Base-by-base conservation (phyloP, 768 basidiomycete species). In the Trametopsis cervina region DNA sequence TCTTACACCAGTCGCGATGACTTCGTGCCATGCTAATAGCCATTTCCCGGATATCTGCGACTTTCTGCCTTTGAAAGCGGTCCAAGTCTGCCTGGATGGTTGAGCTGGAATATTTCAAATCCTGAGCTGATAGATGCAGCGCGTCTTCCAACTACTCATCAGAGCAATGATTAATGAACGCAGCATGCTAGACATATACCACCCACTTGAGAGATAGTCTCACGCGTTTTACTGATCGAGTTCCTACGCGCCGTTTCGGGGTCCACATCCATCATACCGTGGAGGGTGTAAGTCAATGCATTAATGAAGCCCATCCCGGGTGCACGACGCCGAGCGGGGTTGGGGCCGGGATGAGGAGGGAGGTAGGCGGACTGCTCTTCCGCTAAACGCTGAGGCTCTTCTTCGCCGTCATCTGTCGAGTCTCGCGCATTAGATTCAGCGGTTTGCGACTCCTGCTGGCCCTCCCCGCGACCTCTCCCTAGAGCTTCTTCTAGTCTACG, bases 211-310 rank as follows among this genome's bases (percentile, higher is more conserved):
- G 91, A 90, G 53, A 97, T 96, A 17, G 79, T 80, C 68, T 98
- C 95, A 56, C 89, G 78, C 4, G 92, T 93, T 71, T 96, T 97
- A 52, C 86, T 86, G 54, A 99, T 98, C 44, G 84, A 80, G 60
- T 87, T 97, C 54, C 96, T 75, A 51, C 96, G 73, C 4, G 95
- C 94, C 15, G 88, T 89, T 69, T 98, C 96, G 2, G 96, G 96
- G 67, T 99, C 96, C 15, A 89, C 89, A 57, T 99, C 96, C 85
- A 99, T 97, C 83, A 98, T 94, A 4, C 95, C 94, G 56, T 94
- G 92, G 47, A 99, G 64, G 20, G 93, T 94, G 66, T 96, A 94
- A 60, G 86, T 92, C 37, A 99, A 70, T 13, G 96, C 96, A 56
- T 83, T 91, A 27, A 99, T 59, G 20, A 99, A 68, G 17, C 90